Conservation (phyloP, 2,329 filamentous ascomycete species). For the Leptographium wingfieldii region DNA sequence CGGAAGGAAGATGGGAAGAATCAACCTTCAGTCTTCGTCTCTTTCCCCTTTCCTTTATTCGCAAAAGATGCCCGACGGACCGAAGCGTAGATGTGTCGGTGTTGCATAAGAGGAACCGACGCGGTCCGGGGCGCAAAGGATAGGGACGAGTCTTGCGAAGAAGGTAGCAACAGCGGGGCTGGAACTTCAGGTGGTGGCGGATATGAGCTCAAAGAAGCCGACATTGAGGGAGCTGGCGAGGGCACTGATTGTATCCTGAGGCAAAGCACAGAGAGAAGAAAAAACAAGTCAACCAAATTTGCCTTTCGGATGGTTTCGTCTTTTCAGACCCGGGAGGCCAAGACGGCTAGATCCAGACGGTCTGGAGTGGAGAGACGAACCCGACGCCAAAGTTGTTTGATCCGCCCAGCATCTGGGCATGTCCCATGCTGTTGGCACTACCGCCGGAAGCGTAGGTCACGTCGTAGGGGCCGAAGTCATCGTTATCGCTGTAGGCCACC, state of each 20-base stretch:
- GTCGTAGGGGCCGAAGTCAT: slow-evolving; percentile 41
- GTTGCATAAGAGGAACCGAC: slow-evolving; percentile 17
- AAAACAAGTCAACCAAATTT: slow-evolving; percentile 40
- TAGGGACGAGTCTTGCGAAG: slow-evolving; percentile 16
- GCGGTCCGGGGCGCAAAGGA: slow-evolving; percentile 30
- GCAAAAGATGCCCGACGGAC: slow-evolving; percentile 21
- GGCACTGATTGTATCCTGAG: slow-evolving; percentile 13
- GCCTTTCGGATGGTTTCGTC: slow-evolving; percentile 14
- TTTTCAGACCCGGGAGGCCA: slow-evolving; percentile 6
- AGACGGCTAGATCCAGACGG: slow-evolving; percentile 42
- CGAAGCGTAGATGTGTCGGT: slow-evolving; percentile 21
- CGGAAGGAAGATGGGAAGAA: background rate
- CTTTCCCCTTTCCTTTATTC: slow-evolving; percentile 24
- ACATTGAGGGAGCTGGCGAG: slow-evolving; percentile 7
- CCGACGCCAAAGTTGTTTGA: slow-evolving; percentile 37
- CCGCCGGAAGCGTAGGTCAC: slow-evolving; percentile 27
- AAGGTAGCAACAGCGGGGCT: slow-evolving; percentile 22
- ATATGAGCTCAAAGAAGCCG: slow-evolving; percentile 17
- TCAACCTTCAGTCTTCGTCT: slow-evolving; percentile 6
- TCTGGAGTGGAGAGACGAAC: slow-evolving; percentile 52
- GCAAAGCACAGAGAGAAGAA: slow-evolving; percentile 22
- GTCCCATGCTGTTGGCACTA: slow-evolving; percentile 21
- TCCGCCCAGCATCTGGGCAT: slow-evolving; percentile 31
- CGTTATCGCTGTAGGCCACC: slow-evolving; percentile 48
- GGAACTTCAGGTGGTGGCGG: slow-evolving; percentile 30